Evolutionary conservation across 2,329 filamentous ascomycete genomes (phyloP), one percentile per base, ranked within the genome.

Genomic region (Aureobasidium leucospermi): DNA sequence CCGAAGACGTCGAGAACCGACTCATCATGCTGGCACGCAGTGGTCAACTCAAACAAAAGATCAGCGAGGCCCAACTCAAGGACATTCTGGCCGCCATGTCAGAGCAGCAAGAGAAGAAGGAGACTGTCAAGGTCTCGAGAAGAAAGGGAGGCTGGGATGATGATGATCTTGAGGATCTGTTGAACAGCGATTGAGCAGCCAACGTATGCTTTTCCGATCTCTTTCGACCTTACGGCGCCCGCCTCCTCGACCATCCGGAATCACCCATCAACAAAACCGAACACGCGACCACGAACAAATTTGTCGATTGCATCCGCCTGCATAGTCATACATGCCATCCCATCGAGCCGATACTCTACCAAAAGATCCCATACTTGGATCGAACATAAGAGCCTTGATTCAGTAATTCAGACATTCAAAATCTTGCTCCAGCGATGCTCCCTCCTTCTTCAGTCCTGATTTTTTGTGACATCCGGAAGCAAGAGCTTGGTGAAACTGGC

Each of bases 1-100:
- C 94, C 38, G 83, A 82, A 63, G 91, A 96, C 69, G 85, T 99
- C 60, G 94, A 99, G 79, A 92, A 95, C 80, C 78, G 93, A 53
- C 83, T 99, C 60, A 92, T 99, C 74, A 91, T 87, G 85, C 83
- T 99, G 60, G 93, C 94, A 61, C 85, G 91, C 69, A 84, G 86
- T 28, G 92, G 93, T 28, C 94, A 97, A 78, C 79, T 99, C 67
- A 81, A 90, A 58, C 78, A 84, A 63, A 95, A 96, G 73, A 90
- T 99, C 48, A 93, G 88, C 1, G 94, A 99, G 75, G 85, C 87
- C 51, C 92, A 97, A 78, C 80, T 99, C 69, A 96, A 97, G 79
- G 90, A 96, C 65, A 80, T 99, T 60, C 76, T 99, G 64, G 88
- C 85, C 63, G 90, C 90, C 15, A 84, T 96, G 61, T 87, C 90